Percentiles rank a stretch among this genome's conserved stretches.
phyloP scores from a whole-genome alignment of 2,329 filamentous ascomycete species.

The Dryadomyces quercivorus region DNA sequence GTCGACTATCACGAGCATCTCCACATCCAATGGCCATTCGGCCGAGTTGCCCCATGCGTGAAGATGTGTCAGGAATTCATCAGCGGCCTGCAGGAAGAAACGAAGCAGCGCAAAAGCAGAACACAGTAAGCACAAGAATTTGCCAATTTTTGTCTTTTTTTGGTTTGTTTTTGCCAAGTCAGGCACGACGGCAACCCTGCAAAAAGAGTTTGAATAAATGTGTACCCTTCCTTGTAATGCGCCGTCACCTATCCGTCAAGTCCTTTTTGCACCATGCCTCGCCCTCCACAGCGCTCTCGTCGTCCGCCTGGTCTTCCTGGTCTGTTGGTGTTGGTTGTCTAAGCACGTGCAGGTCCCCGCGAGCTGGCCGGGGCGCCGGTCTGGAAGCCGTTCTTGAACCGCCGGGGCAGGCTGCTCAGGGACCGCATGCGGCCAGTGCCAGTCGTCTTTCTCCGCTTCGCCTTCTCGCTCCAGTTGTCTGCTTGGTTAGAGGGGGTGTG shows the following conservation, averaged over 20 bases:
- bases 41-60: too few relatives aligned
- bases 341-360: constrained; percentile 44
- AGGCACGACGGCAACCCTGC: not conserved
- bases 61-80: too few relatives aligned
- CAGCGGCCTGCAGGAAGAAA: too few relatives aligned
- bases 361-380: constrained; percentile 75
- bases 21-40: too few relatives aligned
- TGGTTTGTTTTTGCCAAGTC: not conserved
- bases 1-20: too few relatives aligned
- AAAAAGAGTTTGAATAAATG: constrained; percentile 1
- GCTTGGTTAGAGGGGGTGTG: constrained; percentile 14
- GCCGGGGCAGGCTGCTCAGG: constrained; percentile 82
- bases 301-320: too few relatives aligned
- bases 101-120: not conserved
- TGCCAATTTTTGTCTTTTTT: constrained; percentile 2
- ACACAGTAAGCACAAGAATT: too few relatives aligned
- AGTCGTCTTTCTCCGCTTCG: constrained; percentile 99
- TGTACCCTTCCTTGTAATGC: constrained; percentile 1
- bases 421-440: constrained; percentile 93
- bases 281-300: not conserved
- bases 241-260: not conserved
- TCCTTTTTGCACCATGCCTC: not conserved
- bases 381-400: constrained; percentile 98
- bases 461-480: constrained; percentile 99
- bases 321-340: not conserved